Base-by-base conservation (phyloP, 805 yeast species). In the Candida piceae region DNA sequence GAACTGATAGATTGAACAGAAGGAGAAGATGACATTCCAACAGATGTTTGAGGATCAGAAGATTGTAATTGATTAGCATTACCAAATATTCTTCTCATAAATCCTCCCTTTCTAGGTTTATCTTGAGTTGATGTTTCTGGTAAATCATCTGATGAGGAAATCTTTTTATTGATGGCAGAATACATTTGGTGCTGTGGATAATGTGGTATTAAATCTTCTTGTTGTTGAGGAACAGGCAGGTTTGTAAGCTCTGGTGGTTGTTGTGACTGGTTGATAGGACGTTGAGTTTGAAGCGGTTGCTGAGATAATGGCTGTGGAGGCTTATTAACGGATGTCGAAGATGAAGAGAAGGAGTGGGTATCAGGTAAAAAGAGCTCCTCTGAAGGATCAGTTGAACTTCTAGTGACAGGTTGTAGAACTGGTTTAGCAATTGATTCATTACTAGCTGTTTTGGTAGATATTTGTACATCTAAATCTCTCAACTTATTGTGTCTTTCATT, bases 81-180 rank as follows among this genome's bases (percentile, higher is more conserved):
- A n/a, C 62, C 61, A 45, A 58, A 58, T 2, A 58, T 45, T 26
- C 60, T 49, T 36, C 60, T 41, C 48, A 58, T 55, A 35, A 58
- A 53, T 10, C 57, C 49, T 26, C 42, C 39, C 23, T 55, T 51
- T 37, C 43, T 55, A 5, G 50, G 42, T 29, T 34, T 42, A 8
- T 48, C 52, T 4, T 31, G 18, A 13, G 34, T 16, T 8, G 22
- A 16, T 26, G 28, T 32, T 22, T 31, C 40, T 10, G 24, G 33
- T 13, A 42, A 25, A 13, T 45, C 51, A 5, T 45, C 50, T 9
- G 29, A 20, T 9, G 46, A 48, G 4, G 46, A 23, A 19, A 24
- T 25, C 8, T 34, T 41, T 11, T 20, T 35, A 6, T 34, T 27
- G 29, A 20, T 17, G 11, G n/a, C 9, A 5, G 28, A 7, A 7